Evolutionary conservation across 2,329 filamentous ascomycete genomes (phyloP).

Genomic region (Fusarium zealandicum): DNA sequence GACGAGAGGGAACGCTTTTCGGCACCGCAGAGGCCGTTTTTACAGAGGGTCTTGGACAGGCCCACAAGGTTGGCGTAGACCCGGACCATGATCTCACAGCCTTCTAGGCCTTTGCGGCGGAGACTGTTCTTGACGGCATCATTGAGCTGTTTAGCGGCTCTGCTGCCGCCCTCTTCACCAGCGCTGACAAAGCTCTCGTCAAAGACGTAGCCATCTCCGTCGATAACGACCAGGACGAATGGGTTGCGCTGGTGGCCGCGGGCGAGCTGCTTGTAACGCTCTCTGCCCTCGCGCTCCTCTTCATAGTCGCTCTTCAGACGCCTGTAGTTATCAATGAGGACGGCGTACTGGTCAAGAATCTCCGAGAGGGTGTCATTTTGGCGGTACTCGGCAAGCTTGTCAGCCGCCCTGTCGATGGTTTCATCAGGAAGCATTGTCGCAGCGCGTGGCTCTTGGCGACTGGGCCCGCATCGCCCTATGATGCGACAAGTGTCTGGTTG

Average conservation of each 20-base stretch:
- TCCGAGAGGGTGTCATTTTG: constrained; percentile 37
- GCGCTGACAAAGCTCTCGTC: constrained; percentile 56
- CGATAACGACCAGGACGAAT: constrained; percentile 67
- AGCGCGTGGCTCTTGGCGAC: constrained; percentile 12
- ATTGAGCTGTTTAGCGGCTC: constrained; percentile 61
- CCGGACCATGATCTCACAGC: constrained; percentile 62
- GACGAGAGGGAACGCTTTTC: constrained; percentile 64
- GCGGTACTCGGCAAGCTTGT: constrained; percentile 45
- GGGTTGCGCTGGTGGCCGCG: constrained; percentile 59
- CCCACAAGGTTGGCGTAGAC: constrained; percentile 64
- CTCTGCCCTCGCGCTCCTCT: constrained; percentile 60
- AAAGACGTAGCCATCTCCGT: constrained; percentile 66
- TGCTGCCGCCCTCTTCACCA: constrained; percentile 61
- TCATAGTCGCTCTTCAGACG: constrained; percentile 64
- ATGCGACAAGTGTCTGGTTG: neutral
- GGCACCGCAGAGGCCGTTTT: constrained; percentile 55
- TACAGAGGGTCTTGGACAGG: constrained; percentile 57
- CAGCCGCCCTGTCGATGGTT: constrained; percentile 33
- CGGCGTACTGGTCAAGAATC: constrained; percentile 44
- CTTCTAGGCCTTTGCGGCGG: constrained; percentile 54
- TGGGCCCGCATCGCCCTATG: constrained; percentile 25
- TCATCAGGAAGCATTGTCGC: constrained; percentile 34
- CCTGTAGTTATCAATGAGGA: constrained; percentile 61
- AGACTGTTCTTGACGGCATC: constrained; percentile 58
- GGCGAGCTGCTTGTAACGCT: constrained; percentile 62